Conservation (phyloP, 2,329 filamentous ascomycete species). For the Trichoderma brevicompactum region DNA sequence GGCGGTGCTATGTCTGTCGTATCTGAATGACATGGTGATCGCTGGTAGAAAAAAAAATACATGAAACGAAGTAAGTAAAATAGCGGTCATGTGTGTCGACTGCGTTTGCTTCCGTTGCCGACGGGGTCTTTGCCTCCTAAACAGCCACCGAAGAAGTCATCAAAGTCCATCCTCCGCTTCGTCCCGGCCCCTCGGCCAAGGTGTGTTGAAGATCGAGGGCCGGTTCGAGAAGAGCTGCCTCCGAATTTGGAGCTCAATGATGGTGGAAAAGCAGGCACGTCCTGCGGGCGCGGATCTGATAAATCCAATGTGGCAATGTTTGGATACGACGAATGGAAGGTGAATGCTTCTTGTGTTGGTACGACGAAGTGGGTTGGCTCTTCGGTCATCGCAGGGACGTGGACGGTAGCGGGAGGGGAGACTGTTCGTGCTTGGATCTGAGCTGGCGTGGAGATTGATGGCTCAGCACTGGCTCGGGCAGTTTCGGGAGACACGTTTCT, state of each 20-base stretch:
- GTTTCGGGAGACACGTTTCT: constrained; percentile 62
- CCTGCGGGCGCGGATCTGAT: constrained; percentile 55
- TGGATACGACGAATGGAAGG: constrained; percentile 69
- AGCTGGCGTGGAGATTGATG: constrained; percentile 38
- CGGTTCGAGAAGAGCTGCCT: constrained; percentile 34
- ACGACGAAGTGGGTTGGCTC: constrained; percentile 50
- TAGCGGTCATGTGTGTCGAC: constrained; percentile 49
- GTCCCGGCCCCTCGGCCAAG: constrained; percentile 68
- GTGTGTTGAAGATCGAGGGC: constrained; percentile 43
- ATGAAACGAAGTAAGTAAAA: background rate
- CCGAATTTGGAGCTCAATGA: constrained; percentile 39
- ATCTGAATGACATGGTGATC: constrained; percentile 27
- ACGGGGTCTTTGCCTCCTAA: constrained; percentile 66
- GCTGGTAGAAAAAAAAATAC: constrained; percentile 14
- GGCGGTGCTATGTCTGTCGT: constrained; percentile 12
- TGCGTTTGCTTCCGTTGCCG: constrained; percentile 55
- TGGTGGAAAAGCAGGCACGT: constrained; percentile 39
- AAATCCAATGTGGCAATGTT: constrained; percentile 65
- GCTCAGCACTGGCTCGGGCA: constrained; percentile 51
- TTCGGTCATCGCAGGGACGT: constrained; percentile 36
- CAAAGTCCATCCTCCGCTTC: constrained; percentile 74
- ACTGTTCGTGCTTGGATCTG: constrained; percentile 35
- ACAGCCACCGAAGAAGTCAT: constrained; percentile 75
- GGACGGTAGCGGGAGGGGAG: constrained; percentile 35
- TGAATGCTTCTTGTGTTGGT: constrained; percentile 66